Percentiles rank a stretch among this genome's conserved stretches.
Conservation (phyloP, 2,329 filamentous ascomycete genomes). For the Elsinoe necatrix region DNA sequence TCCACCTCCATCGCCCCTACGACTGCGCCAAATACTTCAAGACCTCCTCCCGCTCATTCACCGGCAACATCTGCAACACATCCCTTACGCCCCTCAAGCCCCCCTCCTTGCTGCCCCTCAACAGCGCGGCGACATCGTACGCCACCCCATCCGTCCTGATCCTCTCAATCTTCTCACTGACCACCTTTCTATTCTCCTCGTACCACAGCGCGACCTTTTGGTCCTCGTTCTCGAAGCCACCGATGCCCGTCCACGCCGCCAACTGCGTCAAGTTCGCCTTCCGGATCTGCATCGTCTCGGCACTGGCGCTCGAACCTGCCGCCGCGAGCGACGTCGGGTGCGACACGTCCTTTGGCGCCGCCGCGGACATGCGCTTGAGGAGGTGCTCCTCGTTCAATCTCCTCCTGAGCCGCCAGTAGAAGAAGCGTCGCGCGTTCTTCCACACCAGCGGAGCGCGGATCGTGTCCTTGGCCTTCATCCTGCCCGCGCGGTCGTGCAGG, state of each 20-base stretch:
- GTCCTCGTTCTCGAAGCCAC: constrained; percentile 71
- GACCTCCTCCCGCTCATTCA: constrained; percentile 78
- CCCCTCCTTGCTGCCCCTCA: constrained; percentile 58
- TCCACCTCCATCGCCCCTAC: too few species aligned
- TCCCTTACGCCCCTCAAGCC: constrained; percentile 80
- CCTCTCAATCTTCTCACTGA: constrained; percentile 74
- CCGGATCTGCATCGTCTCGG: constrained; percentile 35
- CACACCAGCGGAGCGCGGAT: constrained; percentile 79
- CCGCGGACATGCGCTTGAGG: constrained; percentile 69
- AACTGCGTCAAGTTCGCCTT: constrained; percentile 60
- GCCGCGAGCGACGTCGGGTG: not conserved
- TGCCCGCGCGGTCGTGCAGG: constrained; percentile 89
- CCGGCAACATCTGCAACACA: constrained; percentile 76
- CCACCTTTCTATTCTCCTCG: constrained; percentile 79
- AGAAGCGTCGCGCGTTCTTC: constrained; percentile 88
- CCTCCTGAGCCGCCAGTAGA: constrained; percentile 98
- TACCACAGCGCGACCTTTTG: constrained; percentile 87
- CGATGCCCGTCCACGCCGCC: constrained; percentile 71
- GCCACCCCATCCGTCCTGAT: constrained; percentile 69
- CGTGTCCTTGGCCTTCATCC: constrained; percentile 96
- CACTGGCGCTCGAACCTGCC: constrained; percentile 24
- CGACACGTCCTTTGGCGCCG: constrained; percentile 24
- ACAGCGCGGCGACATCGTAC: constrained; percentile 59
- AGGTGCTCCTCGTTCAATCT: constrained; percentile 97
- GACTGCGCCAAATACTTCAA: constrained; percentile 48